Evolutionary conservation across 176 grass and related monocot genomes (phyloP), one percentile per base, ranked within the genome.

Genomic region (Chrysopogon serrulatus): DNA sequence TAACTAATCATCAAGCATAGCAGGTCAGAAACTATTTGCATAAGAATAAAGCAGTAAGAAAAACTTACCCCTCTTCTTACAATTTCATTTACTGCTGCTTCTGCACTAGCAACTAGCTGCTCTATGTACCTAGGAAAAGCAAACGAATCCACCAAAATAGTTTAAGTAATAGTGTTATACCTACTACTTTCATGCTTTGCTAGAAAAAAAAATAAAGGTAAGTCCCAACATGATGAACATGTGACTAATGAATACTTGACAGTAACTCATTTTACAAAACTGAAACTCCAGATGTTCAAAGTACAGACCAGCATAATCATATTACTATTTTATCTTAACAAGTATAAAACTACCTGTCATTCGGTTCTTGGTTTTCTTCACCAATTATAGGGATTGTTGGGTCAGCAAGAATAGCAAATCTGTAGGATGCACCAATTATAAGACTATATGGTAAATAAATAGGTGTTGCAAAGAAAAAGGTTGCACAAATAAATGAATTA

Each of bases 371-470:
- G 47, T 90, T 79, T 53, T 91, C 91, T 87, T 94, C 91, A 78
- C 91, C 89, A 68, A 97, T 97, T 77, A 97, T 97, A 67, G 91
- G 94, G 36, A 97, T 94, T 84, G 94, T 97, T 21, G 94, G 94
- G 27, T 92, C 91, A 84, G 82, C 87, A 64, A 97, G 77, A 94
- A 97, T 74, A 49, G 89, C 89, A 82, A 97, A 97, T 28, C 94
- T 97, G 89, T 69, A 82, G 67, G 43, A 63, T 76, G 39, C 1
- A 4, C 11, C 41, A 70, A 15, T 72, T 72, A 44, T 70, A 42
- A 43, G 39, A n/a, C 45, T 62, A 68, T 74, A 66, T 15, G 60
- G 5, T 81, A 67, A 65, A 41, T 47, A 77, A 35, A 42, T 71
- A 74, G 33, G 78, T 43, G 57, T 73, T 49, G 41, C 49, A 65